A percentile compares a stretch with the other conserved stretches of the same genome.
Evolutionary conservation across 2,329 filamentous ascomycete genomes (phyloP).

Genomic region (Sclerotinia glacialis): DNA sequence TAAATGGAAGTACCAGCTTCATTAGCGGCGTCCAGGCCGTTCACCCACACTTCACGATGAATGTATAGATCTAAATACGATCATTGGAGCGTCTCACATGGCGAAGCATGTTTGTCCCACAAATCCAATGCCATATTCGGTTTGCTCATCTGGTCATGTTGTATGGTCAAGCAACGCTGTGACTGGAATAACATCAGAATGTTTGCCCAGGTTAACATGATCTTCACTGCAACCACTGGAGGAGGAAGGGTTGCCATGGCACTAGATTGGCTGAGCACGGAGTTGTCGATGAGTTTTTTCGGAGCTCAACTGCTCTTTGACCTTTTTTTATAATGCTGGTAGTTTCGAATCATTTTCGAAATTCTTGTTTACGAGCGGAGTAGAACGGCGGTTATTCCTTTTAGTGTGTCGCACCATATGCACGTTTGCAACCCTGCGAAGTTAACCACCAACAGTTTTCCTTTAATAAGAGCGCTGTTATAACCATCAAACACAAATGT

Average conservation of each 20-base stretch:
- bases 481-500: not conserved
- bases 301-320: not conserved
- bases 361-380: not conserved
- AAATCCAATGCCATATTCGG: not conserved
- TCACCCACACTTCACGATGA: conserved; percentile 11
- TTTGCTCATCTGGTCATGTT: not conserved
- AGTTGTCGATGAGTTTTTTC: not conserved
- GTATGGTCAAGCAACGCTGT: not conserved
- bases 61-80: not conserved
- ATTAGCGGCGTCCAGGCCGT: not conserved
- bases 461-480: not conserved
- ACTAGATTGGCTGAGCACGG: conserved; percentile 3
- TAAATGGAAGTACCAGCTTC: not conserved
- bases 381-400: conserved; percentile 4
- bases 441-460: not conserved
- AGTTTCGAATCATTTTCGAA: conserved; percentile 13
- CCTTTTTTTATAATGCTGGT: not conserved
- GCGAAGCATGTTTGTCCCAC: conserved; percentile 11
- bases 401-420: conserved; percentile 15
- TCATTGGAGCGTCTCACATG: conserved; percentile 16
- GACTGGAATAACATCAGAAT: conserved; percentile 5
- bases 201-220: conserved; percentile 10
- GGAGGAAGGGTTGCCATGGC: conserved; percentile 12
- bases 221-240: conserved; percentile 4
- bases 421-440: not conserved